Evolutionary conservation across 148 eudicot species (phyloP).

Genomic region (Heliosperma pusillum): DNA sequence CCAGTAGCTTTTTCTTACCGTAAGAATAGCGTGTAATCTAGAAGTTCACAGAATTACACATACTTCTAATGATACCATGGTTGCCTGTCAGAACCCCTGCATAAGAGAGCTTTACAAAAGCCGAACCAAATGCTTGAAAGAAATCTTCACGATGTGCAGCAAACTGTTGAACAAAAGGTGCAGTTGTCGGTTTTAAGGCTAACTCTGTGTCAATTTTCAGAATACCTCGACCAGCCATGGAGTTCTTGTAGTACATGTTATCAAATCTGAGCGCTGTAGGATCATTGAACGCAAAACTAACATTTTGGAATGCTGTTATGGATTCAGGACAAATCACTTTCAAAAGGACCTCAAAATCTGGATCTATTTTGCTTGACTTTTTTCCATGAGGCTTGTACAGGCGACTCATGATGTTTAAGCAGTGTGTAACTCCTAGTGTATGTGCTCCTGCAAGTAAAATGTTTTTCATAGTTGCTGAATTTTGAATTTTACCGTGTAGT

Average conservation of each 20-base stretch:
- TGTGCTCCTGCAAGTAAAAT: constrained; percentile 30
- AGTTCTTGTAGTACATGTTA: constrained; percentile 29
- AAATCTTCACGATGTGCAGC: constrained; percentile 22
- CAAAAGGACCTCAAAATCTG: constrained; percentile 17
- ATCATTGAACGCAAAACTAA: constrained; percentile 30
- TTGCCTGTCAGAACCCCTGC: constrained; percentile 32
- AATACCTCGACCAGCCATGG: constrained; percentile 26
- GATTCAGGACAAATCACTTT: constrained; percentile 26
- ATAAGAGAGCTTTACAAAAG: constrained; percentile 32
- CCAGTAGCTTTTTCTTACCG: not conserved
- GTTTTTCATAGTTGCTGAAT: not conserved
- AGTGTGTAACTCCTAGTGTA: constrained; percentile 34
- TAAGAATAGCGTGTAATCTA: not conserved
- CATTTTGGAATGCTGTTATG: constrained; percentile 16
- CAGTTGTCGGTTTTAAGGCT: constrained; percentile 18
- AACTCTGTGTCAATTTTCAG: constrained; percentile 29
- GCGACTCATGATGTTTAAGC: constrained; percentile 28
- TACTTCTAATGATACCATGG: constrained; percentile 27
- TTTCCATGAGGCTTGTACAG: constrained; percentile 17
- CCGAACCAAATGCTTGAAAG: constrained; percentile 30
- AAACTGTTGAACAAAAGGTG: constrained; percentile 23
- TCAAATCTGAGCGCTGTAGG: constrained; percentile 26
- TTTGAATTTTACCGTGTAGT: not conserved
- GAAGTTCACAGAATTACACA: constrained; percentile 22
- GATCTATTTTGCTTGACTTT: constrained; percentile 12